Conservation (phyloP, 1,139 yeast genomes). For the Candida dubliniensis region DNA sequence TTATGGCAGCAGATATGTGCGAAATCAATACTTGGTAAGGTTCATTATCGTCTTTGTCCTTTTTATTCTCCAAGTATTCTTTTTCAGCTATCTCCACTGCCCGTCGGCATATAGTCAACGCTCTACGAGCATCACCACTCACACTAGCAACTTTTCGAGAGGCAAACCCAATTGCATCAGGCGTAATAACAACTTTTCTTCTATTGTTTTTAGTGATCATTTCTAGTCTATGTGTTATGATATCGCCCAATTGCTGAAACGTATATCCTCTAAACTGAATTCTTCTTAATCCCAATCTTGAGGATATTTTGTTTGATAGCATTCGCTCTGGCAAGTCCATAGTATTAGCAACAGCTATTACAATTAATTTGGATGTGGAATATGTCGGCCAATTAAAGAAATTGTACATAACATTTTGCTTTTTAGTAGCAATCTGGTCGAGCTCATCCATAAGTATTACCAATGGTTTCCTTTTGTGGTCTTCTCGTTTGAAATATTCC, state of each 20-base stretch:
- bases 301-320: slow-evolving; percentile 83
- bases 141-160: slow-evolving; percentile 94
- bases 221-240: slow-evolving; percentile 70
- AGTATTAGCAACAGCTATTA: slow-evolving; percentile 93
- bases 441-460: slow-evolving; percentile 88
- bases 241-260: slow-evolving; percentile 70
- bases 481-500: slow-evolving; percentile 33
- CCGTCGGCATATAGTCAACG: slow-evolving; percentile 81
- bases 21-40: slow-evolving; percentile 60
- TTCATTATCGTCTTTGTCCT: slow-evolving; percentile 17
- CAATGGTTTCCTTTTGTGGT: slow-evolving; percentile 46
- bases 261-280: slow-evolving; percentile 89
- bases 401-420: slow-evolving; percentile 89
- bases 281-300: slow-evolving; percentile 85
- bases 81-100: slow-evolving; percentile 87
- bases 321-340: slow-evolving; percentile 95
- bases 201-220: slow-evolving; percentile 44
- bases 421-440: slow-evolving; percentile 85
- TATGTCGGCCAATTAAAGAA: slow-evolving; percentile 97
- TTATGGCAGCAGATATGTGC: slow-evolving; percentile 75
- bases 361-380: slow-evolving; percentile 73
- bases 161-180: slow-evolving; percentile 88
- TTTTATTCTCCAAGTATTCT: slow-evolving; percentile 29
- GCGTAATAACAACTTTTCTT: slow-evolving; percentile 48
- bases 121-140: slow-evolving; percentile 96